Conservation (phyloP, 345 rosid species). For the Bruguiera gymnorhiza region DNA sequence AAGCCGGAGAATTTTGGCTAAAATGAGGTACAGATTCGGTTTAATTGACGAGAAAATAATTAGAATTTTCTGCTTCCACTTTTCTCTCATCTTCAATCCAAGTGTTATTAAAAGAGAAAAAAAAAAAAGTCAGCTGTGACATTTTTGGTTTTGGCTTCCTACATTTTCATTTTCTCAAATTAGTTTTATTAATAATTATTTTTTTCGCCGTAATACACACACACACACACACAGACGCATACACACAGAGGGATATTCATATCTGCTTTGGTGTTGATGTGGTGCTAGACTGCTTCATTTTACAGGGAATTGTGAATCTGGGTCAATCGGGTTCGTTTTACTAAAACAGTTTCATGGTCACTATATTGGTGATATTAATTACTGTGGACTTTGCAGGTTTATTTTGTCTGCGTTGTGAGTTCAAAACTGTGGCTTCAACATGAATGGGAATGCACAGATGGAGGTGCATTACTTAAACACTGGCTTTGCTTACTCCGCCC, state of each 20-base stretch:
- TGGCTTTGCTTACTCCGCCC: constrained; percentile 49
- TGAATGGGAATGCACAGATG: constrained; percentile 52
- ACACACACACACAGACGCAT: neutral
- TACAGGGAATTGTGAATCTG: constrained; percentile 8
- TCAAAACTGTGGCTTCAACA: constrained; percentile 14
- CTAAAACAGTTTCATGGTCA: neutral
- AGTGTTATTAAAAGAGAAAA: too few relatives aligned
- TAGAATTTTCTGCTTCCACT: too few relatives aligned
- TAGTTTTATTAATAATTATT: neutral
- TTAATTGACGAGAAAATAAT: too few relatives aligned
- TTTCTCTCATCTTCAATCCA: too few relatives aligned
- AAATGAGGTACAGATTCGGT: constrained; percentile 10
- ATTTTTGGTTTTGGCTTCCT: neutral
- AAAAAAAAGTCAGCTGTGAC: too few relatives aligned
- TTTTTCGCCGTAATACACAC: neutral
- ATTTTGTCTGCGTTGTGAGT: constrained; percentile 9
- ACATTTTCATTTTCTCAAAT: neutral
- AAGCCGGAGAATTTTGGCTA: constrained; percentile 5
- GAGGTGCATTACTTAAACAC: constrained; percentile 51
- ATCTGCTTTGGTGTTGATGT: neutral
- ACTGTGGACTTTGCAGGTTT: constrained; percentile 26
- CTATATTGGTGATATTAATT: constrained; percentile 3
- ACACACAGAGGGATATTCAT: neutral
- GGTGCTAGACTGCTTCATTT: neutral
- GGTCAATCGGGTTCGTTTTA: neutral